phyloP scores from a whole-genome alignment of 768 basidiomycete species.

The Leucosporidium creatinivorum region DNA sequence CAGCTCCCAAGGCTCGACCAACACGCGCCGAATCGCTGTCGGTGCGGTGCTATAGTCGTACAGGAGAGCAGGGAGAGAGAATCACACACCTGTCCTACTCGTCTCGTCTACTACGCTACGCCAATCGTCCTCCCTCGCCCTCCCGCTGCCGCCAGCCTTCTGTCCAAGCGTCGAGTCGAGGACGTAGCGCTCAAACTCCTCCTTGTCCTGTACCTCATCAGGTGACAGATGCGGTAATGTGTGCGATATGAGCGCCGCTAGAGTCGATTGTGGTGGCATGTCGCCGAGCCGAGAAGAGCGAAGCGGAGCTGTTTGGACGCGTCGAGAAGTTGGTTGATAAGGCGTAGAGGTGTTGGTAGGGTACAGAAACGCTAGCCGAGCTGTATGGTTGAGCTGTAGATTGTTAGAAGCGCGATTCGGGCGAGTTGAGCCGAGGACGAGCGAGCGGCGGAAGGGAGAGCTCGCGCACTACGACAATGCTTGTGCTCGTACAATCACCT shows the following conservation, averaged over 20 bases:
- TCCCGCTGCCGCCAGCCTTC: not conserved
- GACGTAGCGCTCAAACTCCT: not conserved
- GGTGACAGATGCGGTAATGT: not conserved
- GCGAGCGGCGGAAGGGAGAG: too few species aligned
- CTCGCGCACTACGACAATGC: too few species aligned
- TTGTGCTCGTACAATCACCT: too few species aligned
- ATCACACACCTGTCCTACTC: not conserved
- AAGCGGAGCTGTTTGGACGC: not conserved
- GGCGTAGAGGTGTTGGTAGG: too few species aligned
- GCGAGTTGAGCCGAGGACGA: too few species aligned
- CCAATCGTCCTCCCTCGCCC: constrained; percentile 1
- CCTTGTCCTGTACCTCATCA: not conserved
- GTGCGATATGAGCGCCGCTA: not conserved
- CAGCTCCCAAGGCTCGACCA: not conserved
- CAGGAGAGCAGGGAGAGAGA: not conserved
- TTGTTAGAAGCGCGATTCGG: too few species aligned
- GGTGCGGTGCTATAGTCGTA: not conserved
- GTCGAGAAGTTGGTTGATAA: too few species aligned
- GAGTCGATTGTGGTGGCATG: constrained; percentile 2
- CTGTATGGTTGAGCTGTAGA: too few species aligned
- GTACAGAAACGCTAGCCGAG: too few species aligned
- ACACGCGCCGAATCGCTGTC: not conserved
- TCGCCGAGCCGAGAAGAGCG: not conserved
- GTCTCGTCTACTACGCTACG: not conserved
- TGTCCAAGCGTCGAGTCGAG: constrained; percentile 2